Conservation (phyloP, 805 yeast genomes). For the Wickerhamomyces sydowiorum region DNA sequence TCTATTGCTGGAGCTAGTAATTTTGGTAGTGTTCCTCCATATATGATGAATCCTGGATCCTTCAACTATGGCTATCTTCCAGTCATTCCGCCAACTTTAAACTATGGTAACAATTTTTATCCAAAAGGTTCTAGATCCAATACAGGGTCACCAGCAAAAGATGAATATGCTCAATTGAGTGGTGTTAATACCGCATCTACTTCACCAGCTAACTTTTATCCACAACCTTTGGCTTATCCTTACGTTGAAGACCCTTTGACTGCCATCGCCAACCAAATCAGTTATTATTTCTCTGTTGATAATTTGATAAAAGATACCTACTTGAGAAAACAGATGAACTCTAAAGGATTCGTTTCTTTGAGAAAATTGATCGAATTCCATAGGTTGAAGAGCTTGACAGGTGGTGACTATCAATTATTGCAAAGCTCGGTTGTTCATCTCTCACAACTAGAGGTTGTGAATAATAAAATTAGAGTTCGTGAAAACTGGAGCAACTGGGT, state of each 20-base stretch:
- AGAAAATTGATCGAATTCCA: constrained; percentile 60
- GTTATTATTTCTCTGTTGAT: constrained; percentile 85
- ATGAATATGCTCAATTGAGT: neutral
- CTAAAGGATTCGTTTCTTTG: constrained; percentile 68
- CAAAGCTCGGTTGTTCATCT: constrained; percentile 9
- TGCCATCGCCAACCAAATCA: constrained; percentile 53
- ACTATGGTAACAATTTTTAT: neutral
- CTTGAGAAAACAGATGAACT: constrained; percentile 76
- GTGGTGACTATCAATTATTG: constrained; percentile 41
- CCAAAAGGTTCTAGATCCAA: neutral
- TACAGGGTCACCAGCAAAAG: neutral
- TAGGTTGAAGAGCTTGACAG: constrained; percentile 61
- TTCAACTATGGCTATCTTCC: constrained; percentile 12
- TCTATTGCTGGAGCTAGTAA: constrained; percentile 11
- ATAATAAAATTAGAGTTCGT: constrained; percentile 52
- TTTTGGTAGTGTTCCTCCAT: constrained; percentile 7
- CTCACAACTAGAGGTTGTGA: constrained; percentile 24
- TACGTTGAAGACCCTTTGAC: constrained; percentile 14
- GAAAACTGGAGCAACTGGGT: constrained; percentile 63
- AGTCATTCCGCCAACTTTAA: constrained; percentile 1
- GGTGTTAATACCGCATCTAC: constrained; percentile 1
- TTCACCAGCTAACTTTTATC: neutral
- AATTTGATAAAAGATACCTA: constrained; percentile 80
- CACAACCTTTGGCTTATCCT: constrained; percentile 8
- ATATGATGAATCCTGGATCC: constrained; percentile 4